These are phyloP conservation scores for Tetraselmis chui DNA, from an alignment of 139 green algal genomes.

Conservation along the genomic window DNA sequence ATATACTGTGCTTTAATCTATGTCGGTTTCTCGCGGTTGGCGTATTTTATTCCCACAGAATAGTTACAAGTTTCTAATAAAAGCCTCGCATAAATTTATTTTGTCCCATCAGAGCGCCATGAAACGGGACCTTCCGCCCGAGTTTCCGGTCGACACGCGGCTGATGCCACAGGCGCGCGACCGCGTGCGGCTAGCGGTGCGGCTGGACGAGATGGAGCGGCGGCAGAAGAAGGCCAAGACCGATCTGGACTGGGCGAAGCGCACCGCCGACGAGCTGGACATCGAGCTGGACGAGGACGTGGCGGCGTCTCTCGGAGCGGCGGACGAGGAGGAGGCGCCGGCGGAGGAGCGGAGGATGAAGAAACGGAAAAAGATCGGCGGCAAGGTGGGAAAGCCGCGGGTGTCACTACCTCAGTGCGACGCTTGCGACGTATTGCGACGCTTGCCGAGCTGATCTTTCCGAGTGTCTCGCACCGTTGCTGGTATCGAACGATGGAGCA, in stretches of 20 bases:
- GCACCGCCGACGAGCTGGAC: constrained; percentile 40
- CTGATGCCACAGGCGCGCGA: constrained; percentile 24
- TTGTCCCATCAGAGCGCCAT: constrained; percentile 21
- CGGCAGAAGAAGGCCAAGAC: constrained; percentile 47
- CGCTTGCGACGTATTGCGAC: too few species aligned
- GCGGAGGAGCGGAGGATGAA: neutral
- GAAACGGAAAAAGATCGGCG: neutral
- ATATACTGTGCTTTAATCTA: too few species aligned
- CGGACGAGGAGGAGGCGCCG: constrained; percentile 7
- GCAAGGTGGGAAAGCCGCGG: neutral
- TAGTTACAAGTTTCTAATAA: too few species aligned
- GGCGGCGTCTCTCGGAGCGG: constrained; percentile 27
- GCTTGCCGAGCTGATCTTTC: too few species aligned
- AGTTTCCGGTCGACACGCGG: constrained; percentile 63
- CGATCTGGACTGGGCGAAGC: constrained; percentile 44
- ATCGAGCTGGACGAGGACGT: constrained; percentile 33
- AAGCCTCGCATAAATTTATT: too few species aligned
- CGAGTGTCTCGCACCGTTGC: too few species aligned
- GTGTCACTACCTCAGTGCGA: too few species aligned
- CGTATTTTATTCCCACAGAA: too few species aligned
- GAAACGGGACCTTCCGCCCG: constrained; percentile 30
- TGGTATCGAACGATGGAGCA: too few species aligned
- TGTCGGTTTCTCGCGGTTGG: too few species aligned
- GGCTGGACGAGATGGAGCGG: constrained; percentile 59
- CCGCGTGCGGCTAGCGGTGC: constrained; percentile 39